Conservation (phyloP, 257 asterid species). For the Craterostigma plantagineum region DNA sequence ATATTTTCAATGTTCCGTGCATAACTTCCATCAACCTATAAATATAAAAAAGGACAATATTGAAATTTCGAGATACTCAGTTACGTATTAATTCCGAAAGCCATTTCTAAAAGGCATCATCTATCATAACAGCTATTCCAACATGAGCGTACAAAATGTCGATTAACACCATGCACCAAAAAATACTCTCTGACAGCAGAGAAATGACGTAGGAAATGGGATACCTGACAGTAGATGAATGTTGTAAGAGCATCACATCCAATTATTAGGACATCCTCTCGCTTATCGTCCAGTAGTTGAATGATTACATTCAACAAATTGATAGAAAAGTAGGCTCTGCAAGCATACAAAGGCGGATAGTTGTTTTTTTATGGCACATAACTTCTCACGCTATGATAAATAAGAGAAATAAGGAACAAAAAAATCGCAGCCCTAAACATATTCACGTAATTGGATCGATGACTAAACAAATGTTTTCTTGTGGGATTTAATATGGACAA, state of each 20-base stretch:
- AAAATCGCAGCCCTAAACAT: no score
- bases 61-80: no score
- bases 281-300: conserved; percentile 65
- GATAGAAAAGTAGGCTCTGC: conserved; percentile 78
- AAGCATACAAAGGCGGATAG: conserved; percentile 14
- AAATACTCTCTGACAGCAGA: background rate
- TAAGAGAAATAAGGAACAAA: no score
- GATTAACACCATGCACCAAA: background rate
- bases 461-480: no score
- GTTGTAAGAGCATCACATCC: conserved; percentile 73
- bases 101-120: background rate
- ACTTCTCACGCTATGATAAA: no score
- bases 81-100: no score
- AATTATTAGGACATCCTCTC: conserved; percentile 35
- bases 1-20: conserved; percentile 51
- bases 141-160: background rate
- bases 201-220: conserved; percentile 1
- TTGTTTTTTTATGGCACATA: background rate
- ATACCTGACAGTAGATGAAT: conserved; percentile 80
- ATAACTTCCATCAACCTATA: conserved; percentile 79
- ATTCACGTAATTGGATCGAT: no score
- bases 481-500: no score
- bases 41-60: conserved; percentile 9
- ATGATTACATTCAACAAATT: conserved; percentile 46
- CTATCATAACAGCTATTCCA: no score